Evolutionary conservation across 164 flowering plant species (phyloP), one percentile per base, ranked within the genome.

Genomic region (Liquidambar formosana): DNA sequence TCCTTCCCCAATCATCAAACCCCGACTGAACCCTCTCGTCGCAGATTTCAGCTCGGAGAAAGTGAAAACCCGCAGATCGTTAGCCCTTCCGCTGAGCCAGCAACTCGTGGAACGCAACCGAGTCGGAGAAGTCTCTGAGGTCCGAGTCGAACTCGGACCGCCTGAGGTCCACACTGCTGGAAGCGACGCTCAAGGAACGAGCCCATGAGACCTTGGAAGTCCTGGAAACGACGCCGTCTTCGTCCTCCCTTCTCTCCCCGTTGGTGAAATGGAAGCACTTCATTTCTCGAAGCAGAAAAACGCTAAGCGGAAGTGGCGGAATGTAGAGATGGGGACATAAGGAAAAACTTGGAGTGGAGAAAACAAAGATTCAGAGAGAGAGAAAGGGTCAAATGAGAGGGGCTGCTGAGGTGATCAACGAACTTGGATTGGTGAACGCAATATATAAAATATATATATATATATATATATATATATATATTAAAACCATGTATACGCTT

Each of bases 261-360:
- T 79, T 89, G 10, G 88, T 76, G 82, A 92, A 94, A 63, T 90
- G 90, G 60, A 94, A 94, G 69, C 98, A 94, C 89, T 89, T 91
- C 98, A 94, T 93, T 13, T 23, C 28, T 61, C 25, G n/a, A 41
- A 41, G 3, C 48, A 57, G n/a, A 27, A 41, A n/a, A 2, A 13
- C 53, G 14, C n/a, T 28, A 19, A 23, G 11, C 2, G 10, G 9
- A 10, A 2, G 14, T 15, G 3, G 5, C 15, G 13, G 1, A 10
- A 9, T 51, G 1, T 14, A 65, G 70, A 76, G 58, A 59, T 6
- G 0, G 43, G n/a, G 41, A 51, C 33, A 26, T 11, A 56, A n/a
- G 2, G 28, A 64, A 68, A 21, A 8, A 28, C 10, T 19, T 54
- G 38, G 5, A 28, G 16, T 26, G 3, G 9, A 19, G 62, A 44